These are phyloP conservation scores for Ophiosphaerella herpotricha DNA, from an alignment of 2,329 filamentous ascomycete species.

Conservation along the genomic window DNA sequence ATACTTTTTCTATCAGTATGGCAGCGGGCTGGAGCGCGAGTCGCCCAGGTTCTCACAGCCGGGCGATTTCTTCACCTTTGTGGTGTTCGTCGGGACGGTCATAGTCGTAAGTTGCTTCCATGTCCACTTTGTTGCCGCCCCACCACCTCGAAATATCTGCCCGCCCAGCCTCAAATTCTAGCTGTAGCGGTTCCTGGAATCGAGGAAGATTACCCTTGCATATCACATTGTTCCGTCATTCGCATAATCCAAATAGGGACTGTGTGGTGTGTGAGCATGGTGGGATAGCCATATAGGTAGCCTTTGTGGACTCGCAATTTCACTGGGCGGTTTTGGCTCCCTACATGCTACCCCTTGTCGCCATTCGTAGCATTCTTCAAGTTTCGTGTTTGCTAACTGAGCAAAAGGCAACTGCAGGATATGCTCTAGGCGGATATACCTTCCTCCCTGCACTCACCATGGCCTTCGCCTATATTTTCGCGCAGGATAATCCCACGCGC, in stretches of 20 bases:
- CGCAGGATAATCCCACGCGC: slow-evolving; percentile 80
- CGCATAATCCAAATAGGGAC: slow-evolving; percentile 53
- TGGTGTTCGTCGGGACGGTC: slow-evolving; percentile 70
- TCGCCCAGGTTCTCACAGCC: slow-evolving; percentile 73
- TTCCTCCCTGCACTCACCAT: slow-evolving; percentile 69
- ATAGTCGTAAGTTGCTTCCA: slow-evolving; percentile 72
- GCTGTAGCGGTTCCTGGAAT: slow-evolving; percentile 61
- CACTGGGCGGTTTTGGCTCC: slow-evolving; percentile 64
- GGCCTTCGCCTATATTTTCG: slow-evolving; percentile 81
- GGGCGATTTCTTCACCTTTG: slow-evolving; percentile 80
- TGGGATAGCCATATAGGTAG: slow-evolving; percentile 59
- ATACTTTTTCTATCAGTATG: slow-evolving; percentile 79
- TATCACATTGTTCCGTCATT: slow-evolving; percentile 55
- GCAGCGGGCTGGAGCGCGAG: slow-evolving; percentile 72
- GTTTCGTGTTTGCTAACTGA: slow-evolving; percentile 33
- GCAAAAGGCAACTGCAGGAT: slow-evolving; percentile 57
- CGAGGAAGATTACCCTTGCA: slow-evolving; percentile 59
- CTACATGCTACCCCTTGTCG: slow-evolving; percentile 58
- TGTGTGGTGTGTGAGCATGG: slow-evolving; percentile 55
- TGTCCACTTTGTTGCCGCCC: neutral
- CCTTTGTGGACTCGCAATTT: slow-evolving; percentile 60
- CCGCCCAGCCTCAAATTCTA: slow-evolving; percentile 53
- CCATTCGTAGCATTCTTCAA: slow-evolving; percentile 7
- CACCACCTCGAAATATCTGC: slow-evolving; percentile 64
- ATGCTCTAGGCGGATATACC: slow-evolving; percentile 56